These are phyloP conservation scores for Linum trigynum DNA, from an alignment of 345 rosid genomes.

Conservation along the genomic window DNA sequence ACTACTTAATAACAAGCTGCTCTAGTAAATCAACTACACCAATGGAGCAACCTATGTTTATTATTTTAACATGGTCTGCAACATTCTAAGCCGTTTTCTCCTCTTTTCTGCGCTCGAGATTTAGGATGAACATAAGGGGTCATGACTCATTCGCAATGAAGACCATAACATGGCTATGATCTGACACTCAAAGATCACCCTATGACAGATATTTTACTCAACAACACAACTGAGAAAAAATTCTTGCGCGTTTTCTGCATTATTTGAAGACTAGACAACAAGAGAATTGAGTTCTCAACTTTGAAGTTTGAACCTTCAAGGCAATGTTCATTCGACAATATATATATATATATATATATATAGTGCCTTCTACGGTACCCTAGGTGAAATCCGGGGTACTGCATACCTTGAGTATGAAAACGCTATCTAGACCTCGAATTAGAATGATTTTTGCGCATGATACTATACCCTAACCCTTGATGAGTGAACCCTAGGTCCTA, in stretches of 20 bases:
- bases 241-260: background rate
- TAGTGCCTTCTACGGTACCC: too few species aligned
- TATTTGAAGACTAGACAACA: background rate
- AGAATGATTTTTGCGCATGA: too few species aligned
- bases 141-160: background rate
- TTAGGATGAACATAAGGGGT: background rate
- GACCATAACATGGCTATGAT: background rate
- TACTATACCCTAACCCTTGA: too few species aligned
- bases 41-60: background rate
- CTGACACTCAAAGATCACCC: background rate
- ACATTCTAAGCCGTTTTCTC: background rate
- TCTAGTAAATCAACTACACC: background rate
- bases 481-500: too few species aligned
- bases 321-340: too few species aligned
- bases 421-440: too few species aligned
- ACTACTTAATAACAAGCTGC: background rate
- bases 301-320: background rate
- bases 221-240: background rate
- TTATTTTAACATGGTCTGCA: background rate
- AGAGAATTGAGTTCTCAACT: background rate
- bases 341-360: too few species aligned
- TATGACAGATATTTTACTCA: background rate
- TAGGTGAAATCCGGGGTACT: too few species aligned
- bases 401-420: too few species aligned
- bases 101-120: background rate